Conservation (phyloP, 2,329 filamentous ascomycete species). For the Trichoderma sp. region DNA sequence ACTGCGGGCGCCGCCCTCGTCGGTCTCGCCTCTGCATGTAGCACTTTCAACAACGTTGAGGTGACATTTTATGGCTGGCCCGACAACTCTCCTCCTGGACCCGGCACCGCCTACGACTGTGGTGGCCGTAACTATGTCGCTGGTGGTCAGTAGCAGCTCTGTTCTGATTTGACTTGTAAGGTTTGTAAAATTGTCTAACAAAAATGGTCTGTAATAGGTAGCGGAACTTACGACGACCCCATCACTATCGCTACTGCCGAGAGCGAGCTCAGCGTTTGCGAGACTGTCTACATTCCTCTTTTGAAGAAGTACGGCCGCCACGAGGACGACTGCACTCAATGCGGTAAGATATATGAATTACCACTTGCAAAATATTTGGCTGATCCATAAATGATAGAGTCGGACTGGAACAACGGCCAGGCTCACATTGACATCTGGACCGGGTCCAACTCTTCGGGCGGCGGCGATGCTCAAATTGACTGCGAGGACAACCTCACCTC, state of each 20-base stretch:
- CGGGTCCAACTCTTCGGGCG: conserved; percentile 23
- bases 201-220: conserved; percentile 12
- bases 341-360: conserved; percentile 16
- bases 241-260: conserved; percentile 27
- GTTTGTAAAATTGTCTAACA: neutral
- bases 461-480: conserved; percentile 27
- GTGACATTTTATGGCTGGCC: conserved; percentile 29
- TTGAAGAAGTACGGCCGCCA: conserved; percentile 28
- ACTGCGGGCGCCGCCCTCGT: neutral
- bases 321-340: conserved; percentile 27
- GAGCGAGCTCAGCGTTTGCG: conserved; percentile 26
- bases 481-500: conserved; percentile 28
- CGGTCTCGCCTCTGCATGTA: conserved; percentile 18
- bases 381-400: neutral
- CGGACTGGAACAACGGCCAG: conserved; percentile 25
- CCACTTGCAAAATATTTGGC: too few species aligned
- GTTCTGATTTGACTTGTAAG: neutral
- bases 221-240: conserved; percentile 27
- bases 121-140: conserved; percentile 25
- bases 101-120: conserved; percentile 26
- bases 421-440: conserved; percentile 29
- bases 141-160: conserved; percentile 18
- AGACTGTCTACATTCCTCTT: conserved; percentile 27
- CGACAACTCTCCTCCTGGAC: conserved; percentile 28
- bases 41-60: conserved; percentile 22